Evolutionary conservation across 331 rosid species (phyloP).

Genomic region (Arachis monticola): DNA sequence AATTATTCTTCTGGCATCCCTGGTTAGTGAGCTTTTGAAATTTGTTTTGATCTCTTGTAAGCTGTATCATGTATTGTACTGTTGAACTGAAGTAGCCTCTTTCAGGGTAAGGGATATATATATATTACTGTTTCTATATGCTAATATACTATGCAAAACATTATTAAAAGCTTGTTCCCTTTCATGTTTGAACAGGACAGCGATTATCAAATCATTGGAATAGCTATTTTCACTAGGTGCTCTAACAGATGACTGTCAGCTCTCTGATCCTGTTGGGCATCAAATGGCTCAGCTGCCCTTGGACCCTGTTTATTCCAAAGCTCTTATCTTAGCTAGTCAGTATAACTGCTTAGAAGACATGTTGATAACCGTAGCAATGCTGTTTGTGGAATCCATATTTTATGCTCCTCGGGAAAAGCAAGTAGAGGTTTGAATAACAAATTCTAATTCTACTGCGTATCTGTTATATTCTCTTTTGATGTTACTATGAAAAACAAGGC

Average conservation of each 20-base stretch:
- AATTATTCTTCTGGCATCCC: slow-evolving; percentile 20
- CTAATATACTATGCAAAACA: too few relatives aligned
- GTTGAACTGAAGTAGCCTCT: slow-evolving; percentile 2
- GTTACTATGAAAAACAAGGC: slow-evolving; percentile 26
- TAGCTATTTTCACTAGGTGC: slow-evolving; percentile 84
- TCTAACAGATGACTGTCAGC: slow-evolving; percentile 71
- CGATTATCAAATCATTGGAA: slow-evolving; percentile 90
- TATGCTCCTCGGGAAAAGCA: slow-evolving; percentile 69
- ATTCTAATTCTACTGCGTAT: slow-evolving; percentile 16
- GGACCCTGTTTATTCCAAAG: slow-evolving; percentile 85
- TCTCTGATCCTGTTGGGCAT: slow-evolving; percentile 82
- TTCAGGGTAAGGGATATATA: too few relatives aligned
- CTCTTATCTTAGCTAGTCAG: slow-evolving; percentile 80
- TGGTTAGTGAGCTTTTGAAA: slow-evolving; percentile 17
- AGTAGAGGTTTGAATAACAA: slow-evolving; percentile 65
- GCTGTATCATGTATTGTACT: background rate
- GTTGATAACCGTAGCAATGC: slow-evolving; percentile 85
- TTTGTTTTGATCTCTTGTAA: background rate
- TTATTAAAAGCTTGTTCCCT: too few relatives aligned
- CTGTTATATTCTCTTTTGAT: slow-evolving; percentile 7
- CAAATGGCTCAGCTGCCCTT: slow-evolving; percentile 92
- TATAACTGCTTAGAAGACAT: slow-evolving; percentile 94
- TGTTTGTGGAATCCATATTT: slow-evolving; percentile 91
- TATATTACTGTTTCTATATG: too few relatives aligned
- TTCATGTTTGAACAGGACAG: slow-evolving; percentile 45